phyloP scores from a whole-genome alignment of 2,329 filamentous ascomycete species.

The Cryoendolithus antarcticus region DNA sequence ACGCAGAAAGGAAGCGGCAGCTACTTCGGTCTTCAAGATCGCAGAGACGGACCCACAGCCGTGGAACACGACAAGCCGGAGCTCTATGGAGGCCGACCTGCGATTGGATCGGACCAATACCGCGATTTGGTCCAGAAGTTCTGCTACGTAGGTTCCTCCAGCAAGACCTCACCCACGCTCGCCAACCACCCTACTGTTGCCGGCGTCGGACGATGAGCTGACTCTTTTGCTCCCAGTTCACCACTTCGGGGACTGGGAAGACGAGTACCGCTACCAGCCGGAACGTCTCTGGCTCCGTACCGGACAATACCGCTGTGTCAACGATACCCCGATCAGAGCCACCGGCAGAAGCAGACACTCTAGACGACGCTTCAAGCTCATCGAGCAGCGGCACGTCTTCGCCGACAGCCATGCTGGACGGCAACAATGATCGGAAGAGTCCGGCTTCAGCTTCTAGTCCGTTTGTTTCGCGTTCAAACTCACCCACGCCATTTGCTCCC shows the following conservation, averaged over 20 bases:
- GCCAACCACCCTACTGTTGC: slow-evolving; percentile 8
- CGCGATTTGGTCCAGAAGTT: slow-evolving; percentile 97
- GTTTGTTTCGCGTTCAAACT: slow-evolving; percentile 20
- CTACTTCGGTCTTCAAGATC: slow-evolving; percentile 27
- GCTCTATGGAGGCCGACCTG: slow-evolving; percentile 37
- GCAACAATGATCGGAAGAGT: slow-evolving; percentile 11
- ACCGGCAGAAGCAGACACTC: too few species aligned
- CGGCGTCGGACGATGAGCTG: slow-evolving; percentile 13
- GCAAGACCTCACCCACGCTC: slow-evolving; percentile 2
- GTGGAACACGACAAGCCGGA: slow-evolving; percentile 30
- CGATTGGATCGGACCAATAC: slow-evolving; percentile 78
- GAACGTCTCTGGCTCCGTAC: too few species aligned
- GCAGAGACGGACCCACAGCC: slow-evolving; percentile 16
- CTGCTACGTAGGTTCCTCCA: slow-evolving; percentile 84
- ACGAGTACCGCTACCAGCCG: too few species aligned
- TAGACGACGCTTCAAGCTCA: too few species aligned
- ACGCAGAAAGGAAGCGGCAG: slow-evolving; percentile 27
- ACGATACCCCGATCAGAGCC: too few species aligned
- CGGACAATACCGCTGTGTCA: too few species aligned
- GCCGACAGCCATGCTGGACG: slow-evolving; percentile 8
- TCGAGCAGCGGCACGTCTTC: too few species aligned
- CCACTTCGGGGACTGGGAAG: slow-evolving; percentile 19
- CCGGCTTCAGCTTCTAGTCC: slow-evolving; percentile 12
- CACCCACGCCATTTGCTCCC: slow-evolving; percentile 18
- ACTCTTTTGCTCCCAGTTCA: slow-evolving; percentile 22